Conservation (phyloP, 2,329 filamentous ascomycete genomes). For the Tolypocladium album region DNA sequence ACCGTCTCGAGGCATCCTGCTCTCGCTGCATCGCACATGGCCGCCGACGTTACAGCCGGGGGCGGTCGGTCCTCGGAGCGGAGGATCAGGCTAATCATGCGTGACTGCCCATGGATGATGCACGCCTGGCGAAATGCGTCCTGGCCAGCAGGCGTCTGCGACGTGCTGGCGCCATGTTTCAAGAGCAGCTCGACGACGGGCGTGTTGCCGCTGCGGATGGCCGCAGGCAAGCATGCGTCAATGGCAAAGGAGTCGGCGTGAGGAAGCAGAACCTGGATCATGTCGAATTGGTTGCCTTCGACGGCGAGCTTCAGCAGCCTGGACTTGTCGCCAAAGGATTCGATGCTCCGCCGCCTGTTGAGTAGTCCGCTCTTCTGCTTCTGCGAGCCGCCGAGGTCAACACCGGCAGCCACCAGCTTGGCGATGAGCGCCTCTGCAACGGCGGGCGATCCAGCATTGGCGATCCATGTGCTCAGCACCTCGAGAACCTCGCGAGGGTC, state of each 20-base stretch:
- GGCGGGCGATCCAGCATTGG: conserved; percentile 37
- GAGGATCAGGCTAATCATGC: conserved; percentile 36
- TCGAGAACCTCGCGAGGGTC: conserved; percentile 42
- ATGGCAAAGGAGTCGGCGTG: conserved; percentile 40
- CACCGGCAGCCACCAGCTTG: conserved; percentile 37
- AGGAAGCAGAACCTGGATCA: conserved; percentile 42
- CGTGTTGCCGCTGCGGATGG: conserved; percentile 32
- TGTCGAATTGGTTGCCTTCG: conserved; percentile 36
- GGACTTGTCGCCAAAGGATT: conserved; percentile 35
- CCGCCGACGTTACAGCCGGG: conserved; percentile 32
- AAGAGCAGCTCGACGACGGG: conserved; percentile 36
- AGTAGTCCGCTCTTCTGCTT: conserved; percentile 38
- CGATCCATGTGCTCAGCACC: conserved; percentile 37
- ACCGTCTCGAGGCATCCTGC: conserved; percentile 41
- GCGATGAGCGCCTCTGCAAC: conserved; percentile 45
- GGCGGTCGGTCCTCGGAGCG: conserved; percentile 37
- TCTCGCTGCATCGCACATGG: conserved; percentile 38
- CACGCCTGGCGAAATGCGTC: conserved; percentile 44
- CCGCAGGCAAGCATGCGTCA: conserved; percentile 37
- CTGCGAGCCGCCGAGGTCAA: conserved; percentile 36
- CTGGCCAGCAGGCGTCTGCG: conserved; percentile 36
- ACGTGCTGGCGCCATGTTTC: conserved; percentile 37
- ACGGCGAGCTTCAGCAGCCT: conserved; percentile 40
- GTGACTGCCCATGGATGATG: conserved; percentile 29
- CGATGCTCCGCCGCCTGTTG: conserved; percentile 37